Base-by-base conservation (phyloP, 345 rosid genomes). In the Populus ilicifolia region DNA sequence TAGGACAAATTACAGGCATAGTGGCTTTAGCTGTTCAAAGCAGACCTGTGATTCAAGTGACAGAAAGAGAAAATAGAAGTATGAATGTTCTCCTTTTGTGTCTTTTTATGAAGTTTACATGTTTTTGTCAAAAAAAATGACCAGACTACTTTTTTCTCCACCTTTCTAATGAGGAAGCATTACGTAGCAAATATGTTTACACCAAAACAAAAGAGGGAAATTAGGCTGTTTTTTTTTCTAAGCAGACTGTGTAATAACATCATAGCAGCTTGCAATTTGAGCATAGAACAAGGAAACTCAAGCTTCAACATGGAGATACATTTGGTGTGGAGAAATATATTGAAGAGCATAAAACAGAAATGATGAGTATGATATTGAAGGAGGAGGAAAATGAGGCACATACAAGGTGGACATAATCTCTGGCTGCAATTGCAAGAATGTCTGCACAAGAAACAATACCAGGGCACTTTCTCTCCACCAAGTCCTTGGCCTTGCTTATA, bases 381-480 rank as follows among this genome's bases (percentile, higher is more conserved):
- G 23, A 36, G 50, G 23, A 29, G 50, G 62, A 29, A 44, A 17
- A 62, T 18, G 20, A 18, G 36, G 23, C 33, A 43, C 79, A 70
- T 75, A 89, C 96, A 88, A 89, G 48, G 81, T 86, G 93, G 81
- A 86, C 83, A 80, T 76, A 94, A 83, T 94, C 97, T 85, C 98
- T 86, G 76, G 97, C 91, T 18, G 96, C 90, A 44, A 94, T 86
- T 39, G 97, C 93, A 41, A 92, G 96, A 79, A 94, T 92, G 77
- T 94, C 94, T 38, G 98, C 89, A 76, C 98, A 92, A 36, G 98
- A 94, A 54, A 94, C 96, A 65, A 86, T 87, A 39, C 90, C 90
- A 65, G 96, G 98, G 76, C 97, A 94, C 41, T 87, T 90, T 81
- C 83, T 87, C 75, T 94, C 98, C 70, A 94, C 89, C 83, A 91